A percentile compares a stretch with the other conserved stretches of the same genome.
phyloP scores from a whole-genome alignment of 805 yeast species.

The Hanseniaspora taiwanica region DNA sequence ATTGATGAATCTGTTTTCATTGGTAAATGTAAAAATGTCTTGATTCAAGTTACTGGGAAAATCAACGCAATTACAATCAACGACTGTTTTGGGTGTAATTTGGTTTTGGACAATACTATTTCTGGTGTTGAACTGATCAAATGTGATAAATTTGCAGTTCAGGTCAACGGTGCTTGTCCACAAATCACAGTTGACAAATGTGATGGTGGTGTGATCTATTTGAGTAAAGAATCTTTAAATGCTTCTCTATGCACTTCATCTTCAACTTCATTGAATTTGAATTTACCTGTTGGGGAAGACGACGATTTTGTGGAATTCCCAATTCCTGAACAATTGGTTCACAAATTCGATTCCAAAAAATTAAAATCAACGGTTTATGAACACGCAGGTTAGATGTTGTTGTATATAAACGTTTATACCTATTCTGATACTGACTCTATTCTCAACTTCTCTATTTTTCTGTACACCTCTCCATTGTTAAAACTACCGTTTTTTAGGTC shows the following conservation, averaged over 20 bases:
- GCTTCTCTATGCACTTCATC: conserved; percentile 75
- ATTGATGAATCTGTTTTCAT: conserved; percentile 83
- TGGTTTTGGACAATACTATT: conserved; percentile 73
- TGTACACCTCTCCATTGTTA: no score
- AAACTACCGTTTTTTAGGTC: no score
- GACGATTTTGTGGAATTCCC: conserved; percentile 71
- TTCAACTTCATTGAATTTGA: conserved; percentile 74
- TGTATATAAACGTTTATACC: no score
- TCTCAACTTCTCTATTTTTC: no score
- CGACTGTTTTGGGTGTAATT: conserved; percentile 56
- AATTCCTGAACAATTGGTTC: conserved; percentile 86
- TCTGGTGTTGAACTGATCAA: conserved; percentile 84
- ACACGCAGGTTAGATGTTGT: conserved; percentile 54
- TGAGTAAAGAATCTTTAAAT: conserved; percentile 55
- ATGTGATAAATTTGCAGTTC: conserved; percentile 68
- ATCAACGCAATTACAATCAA: conserved; percentile 77
- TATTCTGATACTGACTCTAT: no score
- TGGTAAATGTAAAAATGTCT: conserved; percentile 60
- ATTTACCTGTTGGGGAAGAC: conserved; percentile 58
- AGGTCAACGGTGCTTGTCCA: conserved; percentile 71
- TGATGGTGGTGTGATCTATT: conserved; percentile 72
- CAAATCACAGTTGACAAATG: conserved; percentile 79
- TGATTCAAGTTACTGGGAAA: conserved; percentile 80
- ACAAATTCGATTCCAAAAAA: conserved; percentile 29
- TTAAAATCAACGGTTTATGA: conserved; percentile 55